Conservation (phyloP, 768 basidiomycete species). For the Amanita pseudoporphyria region DNA sequence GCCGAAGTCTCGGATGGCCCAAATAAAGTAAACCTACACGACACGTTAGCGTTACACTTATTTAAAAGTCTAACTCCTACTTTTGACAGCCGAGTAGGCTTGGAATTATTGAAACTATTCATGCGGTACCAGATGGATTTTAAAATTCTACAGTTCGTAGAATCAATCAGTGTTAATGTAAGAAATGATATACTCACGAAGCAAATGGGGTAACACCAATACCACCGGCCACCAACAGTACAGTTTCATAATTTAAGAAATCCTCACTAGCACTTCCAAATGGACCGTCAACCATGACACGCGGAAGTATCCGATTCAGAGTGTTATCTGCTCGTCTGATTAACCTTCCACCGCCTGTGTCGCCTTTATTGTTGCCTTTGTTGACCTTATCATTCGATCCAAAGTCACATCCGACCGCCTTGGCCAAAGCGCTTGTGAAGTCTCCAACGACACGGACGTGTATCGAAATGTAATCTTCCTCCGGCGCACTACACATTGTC, state of each 20-base stretch:
- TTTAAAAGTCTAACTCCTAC: constrained; percentile 21
- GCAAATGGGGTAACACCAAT: constrained; percentile 97
- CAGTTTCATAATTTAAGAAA: constrained; percentile 82
- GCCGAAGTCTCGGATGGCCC: constrained; percentile 93
- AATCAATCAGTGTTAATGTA: background rate
- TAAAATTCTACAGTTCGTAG: constrained; percentile 43
- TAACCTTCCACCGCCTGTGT: constrained; percentile 49
- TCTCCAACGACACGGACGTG: constrained; percentile 92
- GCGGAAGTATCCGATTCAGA: constrained; percentile 67
- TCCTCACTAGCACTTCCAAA: constrained; percentile 92
- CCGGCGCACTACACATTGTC: constrained; percentile 56
- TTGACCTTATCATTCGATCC: constrained; percentile 42
- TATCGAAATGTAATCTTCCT: constrained; percentile 91
- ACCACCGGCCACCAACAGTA: constrained; percentile 86
- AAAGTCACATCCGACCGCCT: constrained; percentile 79
- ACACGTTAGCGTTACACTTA: background rate
- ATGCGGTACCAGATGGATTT: constrained; percentile 96
- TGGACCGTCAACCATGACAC: constrained; percentile 94
- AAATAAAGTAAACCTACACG: constrained; percentile 71
- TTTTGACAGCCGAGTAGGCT: constrained; percentile 79
- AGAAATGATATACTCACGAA: constrained; percentile 45
- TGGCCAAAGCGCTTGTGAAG: constrained; percentile 77
- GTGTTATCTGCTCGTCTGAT: constrained; percentile 47
- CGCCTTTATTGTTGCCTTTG: constrained; percentile 34
- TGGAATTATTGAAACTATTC: constrained; percentile 72